Conservation (phyloP, 164 flowering plant species). For the Chimonanthus praecox region DNA sequence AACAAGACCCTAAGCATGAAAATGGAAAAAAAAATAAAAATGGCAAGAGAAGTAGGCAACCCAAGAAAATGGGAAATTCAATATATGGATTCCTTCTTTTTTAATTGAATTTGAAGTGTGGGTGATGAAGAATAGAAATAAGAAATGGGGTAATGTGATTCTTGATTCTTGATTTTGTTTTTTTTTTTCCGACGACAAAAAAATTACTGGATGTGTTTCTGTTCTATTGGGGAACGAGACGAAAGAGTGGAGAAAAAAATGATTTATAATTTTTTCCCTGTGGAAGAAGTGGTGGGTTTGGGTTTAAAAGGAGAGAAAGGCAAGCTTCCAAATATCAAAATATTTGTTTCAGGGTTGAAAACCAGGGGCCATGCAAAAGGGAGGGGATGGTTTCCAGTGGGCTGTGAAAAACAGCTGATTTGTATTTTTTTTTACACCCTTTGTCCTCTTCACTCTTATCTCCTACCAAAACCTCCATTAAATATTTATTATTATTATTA, state of each 20-base stretch:
- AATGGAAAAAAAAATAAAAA: background rate
- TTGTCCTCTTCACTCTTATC: no score
- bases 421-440: no score
- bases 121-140: background rate
- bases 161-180: background rate
- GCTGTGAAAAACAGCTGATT: slow-evolving; percentile 8
- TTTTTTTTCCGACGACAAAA: background rate
- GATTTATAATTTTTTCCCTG: background rate
- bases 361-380: slow-evolving; percentile 11
- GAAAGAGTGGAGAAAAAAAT: no score
- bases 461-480: no score
- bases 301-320: background rate
- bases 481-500: no score
- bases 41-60: background rate
- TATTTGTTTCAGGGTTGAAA: slow-evolving; percentile 5
- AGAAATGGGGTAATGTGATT: background rate
- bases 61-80: slow-evolving; percentile 1
- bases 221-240: background rate
- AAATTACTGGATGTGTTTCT: background rate
- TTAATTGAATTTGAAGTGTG: background rate
- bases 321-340: background rate
- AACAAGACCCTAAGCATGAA: background rate
- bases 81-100: background rate
- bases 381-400: slow-evolving; percentile 1
- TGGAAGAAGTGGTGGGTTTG: slow-evolving; percentile 9